Evolutionary conservation across 2,329 filamentous ascomycete species (phyloP).

Genomic region (Penicillium sp.): DNA sequence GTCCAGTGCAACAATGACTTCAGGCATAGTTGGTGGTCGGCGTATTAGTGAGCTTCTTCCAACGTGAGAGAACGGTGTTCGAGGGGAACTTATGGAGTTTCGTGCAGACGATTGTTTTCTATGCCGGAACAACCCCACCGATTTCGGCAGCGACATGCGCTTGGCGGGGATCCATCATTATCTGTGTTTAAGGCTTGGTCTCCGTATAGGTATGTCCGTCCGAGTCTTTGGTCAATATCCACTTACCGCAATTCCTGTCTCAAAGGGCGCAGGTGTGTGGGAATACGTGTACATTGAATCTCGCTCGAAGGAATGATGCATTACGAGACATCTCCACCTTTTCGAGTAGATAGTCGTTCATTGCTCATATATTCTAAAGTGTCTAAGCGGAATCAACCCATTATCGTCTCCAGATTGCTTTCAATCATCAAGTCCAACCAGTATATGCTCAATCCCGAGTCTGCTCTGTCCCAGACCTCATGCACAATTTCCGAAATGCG

Average conservation of each 20-base stretch:
- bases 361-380: background rate
- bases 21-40: background rate
- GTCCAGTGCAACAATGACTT: background rate
- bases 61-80: background rate
- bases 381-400: conserved; percentile 17
- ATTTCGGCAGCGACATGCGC: background rate
- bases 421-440: conserved; percentile 29
- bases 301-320: background rate
- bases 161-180: background rate
- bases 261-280: background rate
- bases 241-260: background rate
- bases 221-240: background rate
- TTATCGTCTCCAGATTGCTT: conserved; percentile 26
- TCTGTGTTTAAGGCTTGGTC: background rate
- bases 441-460: conserved; percentile 19
- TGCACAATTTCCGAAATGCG: conserved; percentile 23
- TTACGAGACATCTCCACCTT: background rate
- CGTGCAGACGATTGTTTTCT: no score
- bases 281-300: background rate
- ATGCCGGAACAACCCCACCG: background rate
- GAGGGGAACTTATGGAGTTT: background rate
- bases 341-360: background rate
- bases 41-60: background rate
- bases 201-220: background rate
- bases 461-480: conserved; percentile 25